Evolutionary conservation across 1,284 basidiomycete species (phyloP), one percentile per base, ranked within the genome.

Genomic region (Ustilago tritici): DNA sequence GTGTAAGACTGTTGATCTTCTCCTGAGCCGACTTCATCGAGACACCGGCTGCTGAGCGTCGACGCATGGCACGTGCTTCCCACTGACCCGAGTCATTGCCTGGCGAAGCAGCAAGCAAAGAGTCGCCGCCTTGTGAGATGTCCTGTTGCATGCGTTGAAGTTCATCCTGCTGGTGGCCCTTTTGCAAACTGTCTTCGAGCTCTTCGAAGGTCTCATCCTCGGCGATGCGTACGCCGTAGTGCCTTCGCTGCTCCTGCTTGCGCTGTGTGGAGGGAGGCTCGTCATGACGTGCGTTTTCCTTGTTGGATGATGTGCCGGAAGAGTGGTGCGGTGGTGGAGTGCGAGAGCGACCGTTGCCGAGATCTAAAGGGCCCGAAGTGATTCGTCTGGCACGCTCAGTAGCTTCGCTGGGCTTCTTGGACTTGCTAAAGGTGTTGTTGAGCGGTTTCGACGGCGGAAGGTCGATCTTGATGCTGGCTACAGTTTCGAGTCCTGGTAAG

Each of bases 1-100:
- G 76, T 0, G 79, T 81, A 23, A 85, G 77, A 49, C 69, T 76
- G 67, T 84, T 83, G 67, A 85, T 84, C 62, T 76, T 81, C 41
- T 83, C 80, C 49, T 79, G 78, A 3, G 82, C 78, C 17, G 79
- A 82, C 69, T 84, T 84, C 70, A 84, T 79, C 58, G 79, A 82
- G 7, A 84, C 77, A 28, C 82, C 82, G 0, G 80, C 82, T 9
- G 80, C 82, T 0, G 75, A 76, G 2, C 82, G 76, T 2, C 80
- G 64, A 23, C 72, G 65, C 78, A 84, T 82, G 38, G 78, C 82
- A 17, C 78, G 68, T 1, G 80, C 66, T 11, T 80, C 81, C 81
- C 81, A 81, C 53, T 78, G 78, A 12, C 81, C 78, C 14, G 81
- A 81, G 36, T 66, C 65, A 19, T 78, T 74, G 32, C 47, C 65